Evolutionary conservation across 2,329 filamentous ascomycete genomes (phyloP).

Genomic region (Elsinoe batatas): DNA sequence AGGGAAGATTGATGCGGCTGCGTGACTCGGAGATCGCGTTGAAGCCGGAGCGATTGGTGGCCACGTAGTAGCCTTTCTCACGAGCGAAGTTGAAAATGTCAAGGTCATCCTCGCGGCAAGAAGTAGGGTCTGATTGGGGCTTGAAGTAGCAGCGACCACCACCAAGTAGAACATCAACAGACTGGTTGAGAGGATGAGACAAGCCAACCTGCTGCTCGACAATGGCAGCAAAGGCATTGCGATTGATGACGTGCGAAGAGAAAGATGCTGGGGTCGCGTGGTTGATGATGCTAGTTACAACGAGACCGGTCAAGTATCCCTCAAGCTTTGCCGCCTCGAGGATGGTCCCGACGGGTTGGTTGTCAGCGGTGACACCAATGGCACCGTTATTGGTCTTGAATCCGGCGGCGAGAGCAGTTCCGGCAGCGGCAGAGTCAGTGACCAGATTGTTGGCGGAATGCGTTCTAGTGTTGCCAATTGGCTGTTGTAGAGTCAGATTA

Average conservation of each 20-base stretch:
- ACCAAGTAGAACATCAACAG: constrained; percentile 33
- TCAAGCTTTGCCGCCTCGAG: constrained; percentile 33
- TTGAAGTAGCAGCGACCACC: constrained; percentile 36
- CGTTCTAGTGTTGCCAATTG: constrained; percentile 24
- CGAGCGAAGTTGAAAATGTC: constrained; percentile 30
- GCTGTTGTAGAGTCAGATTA: constrained; percentile 16
- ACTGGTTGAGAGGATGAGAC: constrained; percentile 31
- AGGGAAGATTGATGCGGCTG: constrained; percentile 23
- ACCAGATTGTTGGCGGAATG: constrained; percentile 27
- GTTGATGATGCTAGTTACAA: constrained; percentile 35
- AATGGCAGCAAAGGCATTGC: constrained; percentile 30
- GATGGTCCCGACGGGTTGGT: constrained; percentile 30
- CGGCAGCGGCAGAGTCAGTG: constrained; percentile 34
- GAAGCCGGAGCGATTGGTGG: constrained; percentile 29
- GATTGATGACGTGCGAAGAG: constrained; percentile 27
- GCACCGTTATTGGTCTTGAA: constrained; percentile 33
- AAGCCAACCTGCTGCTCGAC: constrained; percentile 33
- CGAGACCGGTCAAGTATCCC: constrained; percentile 34
- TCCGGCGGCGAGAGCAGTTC: constrained; percentile 33
- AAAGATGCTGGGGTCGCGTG: constrained; percentile 27
- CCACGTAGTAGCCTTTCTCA: constrained; percentile 28
- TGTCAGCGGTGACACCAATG: constrained; percentile 27
- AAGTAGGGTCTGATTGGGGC: constrained; percentile 28
- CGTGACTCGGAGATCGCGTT: constrained; percentile 22
- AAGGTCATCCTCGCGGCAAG: constrained; percentile 31